Base-by-base conservation (phyloP, 2,329 filamentous ascomycete species). In the Penicillium polonicum region DNA sequence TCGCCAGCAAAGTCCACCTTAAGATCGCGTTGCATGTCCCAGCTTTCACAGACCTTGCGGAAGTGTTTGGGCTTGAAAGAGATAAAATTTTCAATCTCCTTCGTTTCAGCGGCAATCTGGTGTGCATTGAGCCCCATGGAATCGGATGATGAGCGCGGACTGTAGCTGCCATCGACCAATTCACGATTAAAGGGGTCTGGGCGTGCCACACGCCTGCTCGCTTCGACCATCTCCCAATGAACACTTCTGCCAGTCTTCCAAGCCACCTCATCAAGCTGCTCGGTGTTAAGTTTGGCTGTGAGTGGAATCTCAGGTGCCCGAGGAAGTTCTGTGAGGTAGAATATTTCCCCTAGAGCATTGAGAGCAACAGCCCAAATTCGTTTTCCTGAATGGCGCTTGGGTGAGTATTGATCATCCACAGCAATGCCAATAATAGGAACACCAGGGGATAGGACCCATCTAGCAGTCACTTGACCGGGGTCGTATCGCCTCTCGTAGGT, bases 291-390 rank as follows among this genome's bases (percentile, higher is more conserved):
- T 80, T 68, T 82, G 6, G 62, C 55, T 65, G 65, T 59, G 7
- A 53, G 80, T 33, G 80, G 78, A 5, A 79, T 65, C 8, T 83
- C 79, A 21, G 82, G 78, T 36, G 81, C 80, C 27, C 74, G 80
- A 0, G 91, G 91, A 7, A 88, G 81, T 48, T 90, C 86, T 1
- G 84, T 88, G 1, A 97, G 79, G 65, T 93, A 96, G 73, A 88
- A 97, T 0, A 96, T 80, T 72, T 99, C 94, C 1, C 94, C 94
- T 9, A 99, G 80, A 0, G 94, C 93, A 71, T 99, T 99, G 52
- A 99, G 76, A n/a, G 86, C 90, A 42, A 93, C 88, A n/a, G 90
- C 91, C 91, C 92, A 97, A 13, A 94, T 84, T 29, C 92, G 87
- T 13, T 85, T 84, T 49, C 87, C 80, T 4, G 83, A 78, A 70